A percentile compares a stretch with the other conserved stretches of the same genome.
These are phyloP conservation scores for Beauveria sp. DNA, from an alignment of 2,329 filamentous ascomycete species.

Conservation along the genomic window DNA sequence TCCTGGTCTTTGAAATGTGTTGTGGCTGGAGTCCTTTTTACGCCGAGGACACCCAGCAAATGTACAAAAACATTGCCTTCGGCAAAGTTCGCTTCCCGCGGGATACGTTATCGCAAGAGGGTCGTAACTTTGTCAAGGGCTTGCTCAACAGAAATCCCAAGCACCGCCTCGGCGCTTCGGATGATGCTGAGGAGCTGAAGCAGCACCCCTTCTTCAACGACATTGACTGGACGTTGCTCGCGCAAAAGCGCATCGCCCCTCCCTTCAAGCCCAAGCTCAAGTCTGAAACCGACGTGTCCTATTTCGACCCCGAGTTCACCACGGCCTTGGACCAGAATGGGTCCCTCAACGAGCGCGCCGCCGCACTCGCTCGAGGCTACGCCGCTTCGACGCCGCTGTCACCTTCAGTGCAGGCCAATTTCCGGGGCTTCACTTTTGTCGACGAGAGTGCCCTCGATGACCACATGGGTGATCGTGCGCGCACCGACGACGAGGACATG, in stretches of 20 bases:
- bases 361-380: conserved; percentile 76
- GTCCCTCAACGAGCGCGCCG: conserved; percentile 85
- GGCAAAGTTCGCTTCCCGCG: conserved; percentile 95
- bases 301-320: conserved; percentile 98
- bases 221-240: conserved; percentile 82
- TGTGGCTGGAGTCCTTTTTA: conserved; percentile 99
- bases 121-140: conserved; percentile 96
- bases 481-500: conserved; percentile 51
- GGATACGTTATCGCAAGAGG: conserved; percentile 89
- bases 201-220: conserved; percentile 90
- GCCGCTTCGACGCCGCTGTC: conserved; percentile 87
- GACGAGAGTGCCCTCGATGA: conserved; percentile 93
- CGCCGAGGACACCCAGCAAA: conserved; percentile 97
- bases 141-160: conserved; percentile 94
- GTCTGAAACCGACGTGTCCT: conserved; percentile 91
- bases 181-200: conserved; percentile 91
- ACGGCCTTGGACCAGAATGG: conserved; percentile 82
- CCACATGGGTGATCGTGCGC: conserved; percentile 54
- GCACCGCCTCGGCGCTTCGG: conserved; percentile 82
- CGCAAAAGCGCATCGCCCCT: conserved; percentile 86
- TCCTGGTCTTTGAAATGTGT: conserved; percentile 99
- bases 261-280: conserved; percentile 98
- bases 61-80: conserved; percentile 99
- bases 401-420: conserved; percentile 94
- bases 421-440: conserved; percentile 98